Evolutionary conservation across 257 asterid species (phyloP), one percentile per base, ranked within the genome.

Genomic region (Haberlea rhodopensis): DNA sequence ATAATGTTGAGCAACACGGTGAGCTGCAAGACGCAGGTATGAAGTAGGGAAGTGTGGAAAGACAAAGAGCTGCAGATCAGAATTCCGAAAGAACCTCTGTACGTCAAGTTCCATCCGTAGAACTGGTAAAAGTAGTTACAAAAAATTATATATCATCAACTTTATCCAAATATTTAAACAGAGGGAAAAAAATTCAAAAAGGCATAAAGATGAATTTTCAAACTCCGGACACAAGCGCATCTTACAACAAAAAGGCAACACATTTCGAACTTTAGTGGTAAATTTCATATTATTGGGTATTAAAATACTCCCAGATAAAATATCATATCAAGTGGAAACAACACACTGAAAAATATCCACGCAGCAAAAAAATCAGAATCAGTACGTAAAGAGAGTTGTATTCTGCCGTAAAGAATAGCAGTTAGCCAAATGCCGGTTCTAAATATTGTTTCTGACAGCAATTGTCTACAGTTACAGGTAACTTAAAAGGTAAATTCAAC

Each of bases 1-100:
- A 70, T 89, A 92, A 82, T 92, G 95, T 70, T 92, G 98, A 73
- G 97, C 94, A 71, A 92, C 97, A 66, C 98, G 86, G 76, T 92
- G 98, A 2, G 96, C 99, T 8, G 96, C 97, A 69, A 90, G 91
- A 26, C 99, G 96, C 25, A 94, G 95, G 72, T 94, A 94, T 55
- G 99, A 94, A 64, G 95, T 86, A 10, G 99, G 95, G 62, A 94
- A 84, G 66, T 76, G 89, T 70, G 62, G 94, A 74, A 78, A 85
- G 79, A 77, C 96, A 80, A 85, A 87, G 70, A 87, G 91, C 49
- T 78, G 90, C n/a, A 65, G 22, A 24, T 77, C 85, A 22, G 84
- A 65, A 71, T 77, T 94, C 79, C 78, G 90, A 82, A 94, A 69
- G 75, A 90, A 86, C 80, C 87, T 90, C 77, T 90, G 94, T 51